Evolutionary conservation across 1,139 yeast genomes (phyloP), one percentile per base, ranked within the genome.

Genomic region (Yamadazyma oceani): DNA sequence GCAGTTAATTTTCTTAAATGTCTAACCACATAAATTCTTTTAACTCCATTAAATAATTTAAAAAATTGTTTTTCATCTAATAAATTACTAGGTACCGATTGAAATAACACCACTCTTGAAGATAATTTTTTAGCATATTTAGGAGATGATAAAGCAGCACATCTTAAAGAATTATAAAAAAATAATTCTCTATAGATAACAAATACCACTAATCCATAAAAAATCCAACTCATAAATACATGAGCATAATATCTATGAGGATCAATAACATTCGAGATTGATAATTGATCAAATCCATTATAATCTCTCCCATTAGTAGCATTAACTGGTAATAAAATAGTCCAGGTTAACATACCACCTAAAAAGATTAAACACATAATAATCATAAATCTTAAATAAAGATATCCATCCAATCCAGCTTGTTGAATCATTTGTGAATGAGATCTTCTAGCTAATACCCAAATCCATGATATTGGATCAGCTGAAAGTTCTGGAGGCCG

Each of bases 81-180:
- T 48, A 80, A 71, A 26, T 78, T 69, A 37, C 80, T 77, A 11
- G 97, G 96, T 4, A 92, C 86, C 26, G 83, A 76, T 56, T 86
- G 94, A 55, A 90, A 75, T 41, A 90, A 67, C 17, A 92, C 80
- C 1, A 95, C 85, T 57, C 92, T 78, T 5, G 94, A 85, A 11
- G 94, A 77, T 26, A 85, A 64, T 49, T 80, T 75, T 44, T 76
- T 72, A 37, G 94, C 83, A 57, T 87, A 87, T 45, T 79, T 73
- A 12, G 96, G 95, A 22, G 95, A 77, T 6, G 95, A 73, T 43
- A 89, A 74, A 11, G 84, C 84, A 9, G 92, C 94, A 50, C 85
- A 85, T 55, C 95, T 78, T 48, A 88, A 72, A 4, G 94, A 80
- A 42, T 84, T 78, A 64, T 82, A 92, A 62, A 80, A 89, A 48